Percentiles rank a stretch among this genome's conserved stretches.
Evolutionary conservation across 371 early-diverging fungal genomes (phyloP).

Genomic region (Mucor piriformis): DNA sequence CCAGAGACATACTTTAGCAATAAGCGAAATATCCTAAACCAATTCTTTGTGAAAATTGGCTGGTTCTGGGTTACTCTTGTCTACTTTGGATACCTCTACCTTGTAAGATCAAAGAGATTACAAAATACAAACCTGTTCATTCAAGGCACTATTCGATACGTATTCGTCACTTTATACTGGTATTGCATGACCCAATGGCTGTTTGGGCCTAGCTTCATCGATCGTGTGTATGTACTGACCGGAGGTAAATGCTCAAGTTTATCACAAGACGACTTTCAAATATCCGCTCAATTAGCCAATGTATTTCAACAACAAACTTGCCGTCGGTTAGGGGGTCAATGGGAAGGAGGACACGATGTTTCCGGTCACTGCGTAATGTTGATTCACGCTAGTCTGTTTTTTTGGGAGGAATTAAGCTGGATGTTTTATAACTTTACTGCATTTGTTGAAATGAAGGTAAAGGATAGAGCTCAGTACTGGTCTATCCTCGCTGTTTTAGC

Average conservation of each 20-base stretch:
- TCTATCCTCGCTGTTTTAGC: slow-evolving; percentile 37
- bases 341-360: slow-evolving; percentile 82
- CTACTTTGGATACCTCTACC: slow-evolving; percentile 46
- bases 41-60: slow-evolving; percentile 77
- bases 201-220: slow-evolving; percentile 81
- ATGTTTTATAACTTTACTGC: slow-evolving; percentile 29
- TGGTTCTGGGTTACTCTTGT: slow-evolving; percentile 83
- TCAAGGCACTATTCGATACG: slow-evolving; percentile 55
- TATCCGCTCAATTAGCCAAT: slow-evolving; percentile 6
- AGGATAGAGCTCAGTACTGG: slow-evolving; percentile 26
- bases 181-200: slow-evolving; percentile 81
- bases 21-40: slow-evolving; percentile 79
- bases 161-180: slow-evolving; percentile 81
- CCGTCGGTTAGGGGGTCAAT: slow-evolving; percentile 67
- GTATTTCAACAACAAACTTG: slow-evolving; percentile 53
- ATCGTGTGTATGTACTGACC: slow-evolving; percentile 72
- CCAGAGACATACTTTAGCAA: slow-evolving; percentile 59
- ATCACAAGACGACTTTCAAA: slow-evolving; percentile 10
- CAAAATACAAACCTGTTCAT: slow-evolving; percentile 23
- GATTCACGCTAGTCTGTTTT: slow-evolving; percentile 79
- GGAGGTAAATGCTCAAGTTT: slow-evolving; percentile 64
- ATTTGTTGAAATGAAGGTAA: slow-evolving; percentile 21
- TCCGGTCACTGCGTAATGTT: slow-evolving; percentile 91
- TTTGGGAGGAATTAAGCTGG: slow-evolving; percentile 72
- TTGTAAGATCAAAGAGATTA: slow-evolving; percentile 21